Evolutionary conservation across 202 grass and related monocot species (phyloP), one percentile per base, ranked within the genome.

Genomic region (Zoysia matrella): DNA sequence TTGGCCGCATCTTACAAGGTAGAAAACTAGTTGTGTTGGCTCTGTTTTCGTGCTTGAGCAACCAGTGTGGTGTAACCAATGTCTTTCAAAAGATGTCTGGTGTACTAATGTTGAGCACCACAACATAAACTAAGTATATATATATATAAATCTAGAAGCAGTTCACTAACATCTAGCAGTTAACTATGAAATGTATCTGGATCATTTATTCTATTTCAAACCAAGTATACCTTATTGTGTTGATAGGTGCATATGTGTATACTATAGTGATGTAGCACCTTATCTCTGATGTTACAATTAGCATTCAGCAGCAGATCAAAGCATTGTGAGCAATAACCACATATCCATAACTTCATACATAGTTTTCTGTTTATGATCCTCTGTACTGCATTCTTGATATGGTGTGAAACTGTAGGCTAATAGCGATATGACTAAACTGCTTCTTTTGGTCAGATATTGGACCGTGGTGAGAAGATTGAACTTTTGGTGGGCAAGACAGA

Each of bases 391-490:
- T 7, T 18, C 18, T 62, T 16, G 3, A 62, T 10, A 62, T 47
- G 16, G 2, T 53, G 4, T 50, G 69, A 49, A 56, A 22, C 11
- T 77, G 22, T 18, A 67, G 46, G 22, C 7, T 63, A 7, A 66
- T 58, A 3, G 53, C 15, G 14, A 36, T 36, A 41, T 47, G 30
- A 71, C 2, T 54, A 57, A 54, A 44, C 60, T 3, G 3, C n/a
- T n/a, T 40, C 60, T 60, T 64, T 52, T 83, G 30, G 44, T 60
- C 86, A 97, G 93, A 92, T 99, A 93, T 81, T 99, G 70, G 96
- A 99, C 82, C 90, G 96, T 56, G 93, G 96, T 3, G 96, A 99
- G 85, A 99, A 87, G 81, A 99, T 99, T 74, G 93, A 95, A 62
- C 96, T 99, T 71, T 65, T 99, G 74, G 96, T 99, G 43, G 96